Evolutionary conservation across 202 grass and related monocot species (phyloP).

Genomic region (Schoenoplectus triqueter): DNA sequence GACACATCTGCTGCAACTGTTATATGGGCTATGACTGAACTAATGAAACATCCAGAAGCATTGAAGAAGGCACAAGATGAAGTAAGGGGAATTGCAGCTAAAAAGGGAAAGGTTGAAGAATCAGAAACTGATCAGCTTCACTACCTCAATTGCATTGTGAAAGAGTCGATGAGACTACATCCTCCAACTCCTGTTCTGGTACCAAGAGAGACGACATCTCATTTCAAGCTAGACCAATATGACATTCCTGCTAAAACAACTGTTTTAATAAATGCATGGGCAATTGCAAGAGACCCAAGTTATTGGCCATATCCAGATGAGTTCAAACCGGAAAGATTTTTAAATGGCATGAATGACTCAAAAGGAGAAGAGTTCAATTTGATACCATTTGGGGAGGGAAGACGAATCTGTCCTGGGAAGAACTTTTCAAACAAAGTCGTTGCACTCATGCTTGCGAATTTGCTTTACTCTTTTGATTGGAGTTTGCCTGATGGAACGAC

Average conservation of each 20-base stretch:
- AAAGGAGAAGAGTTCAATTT: conserved; percentile 36
- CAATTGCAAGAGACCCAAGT: conserved; percentile 29
- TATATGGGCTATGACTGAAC: conserved; percentile 65
- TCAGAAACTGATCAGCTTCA: conserved; percentile 45
- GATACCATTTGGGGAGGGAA: conserved; percentile 48
- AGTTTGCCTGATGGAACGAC: conserved; percentile 29
- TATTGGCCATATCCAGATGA: conserved; percentile 41
- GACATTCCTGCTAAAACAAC: conserved; percentile 32
- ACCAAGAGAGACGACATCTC: conserved; percentile 53
- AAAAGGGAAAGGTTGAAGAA: conserved; percentile 42
- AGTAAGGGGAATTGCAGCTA: conserved; percentile 47
- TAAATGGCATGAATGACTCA: conserved; percentile 1
- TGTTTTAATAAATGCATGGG: conserved; percentile 29
- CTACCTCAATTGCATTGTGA: conserved; percentile 59
- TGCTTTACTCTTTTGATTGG: conserved; percentile 40
- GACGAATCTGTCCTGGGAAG: conserved; percentile 44
- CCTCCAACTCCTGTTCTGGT: conserved; percentile 47
- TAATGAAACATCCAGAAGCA: conserved; percentile 50
- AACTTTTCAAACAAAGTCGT: conserved; percentile 8
- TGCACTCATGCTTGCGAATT: conserved; percentile 35
- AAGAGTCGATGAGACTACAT: conserved; percentile 62
- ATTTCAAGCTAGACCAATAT: conserved; percentile 53
- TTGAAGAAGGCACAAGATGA: conserved; percentile 56
- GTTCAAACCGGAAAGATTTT: conserved; percentile 45
- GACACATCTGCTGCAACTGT: conserved; percentile 53